Percentiles rank a stretch among this genome's conserved stretches.
Conservation (phyloP, 441 rosid genomes). For the Gossypium davidsonii region DNA sequence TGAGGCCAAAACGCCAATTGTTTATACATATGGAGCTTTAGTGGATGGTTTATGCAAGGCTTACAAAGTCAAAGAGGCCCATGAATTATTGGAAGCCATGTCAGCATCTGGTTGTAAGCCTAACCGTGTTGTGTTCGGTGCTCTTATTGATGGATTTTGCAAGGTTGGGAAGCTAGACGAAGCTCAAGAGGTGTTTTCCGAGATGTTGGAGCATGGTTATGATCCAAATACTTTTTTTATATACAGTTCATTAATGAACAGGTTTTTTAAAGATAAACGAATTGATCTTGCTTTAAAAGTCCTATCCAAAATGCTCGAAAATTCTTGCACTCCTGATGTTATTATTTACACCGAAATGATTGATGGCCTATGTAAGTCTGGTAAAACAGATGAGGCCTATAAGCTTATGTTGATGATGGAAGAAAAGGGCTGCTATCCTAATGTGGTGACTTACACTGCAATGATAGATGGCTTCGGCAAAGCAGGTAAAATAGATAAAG, state of each 20-base stretch:
- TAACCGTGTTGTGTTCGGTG: constrained; percentile 67
- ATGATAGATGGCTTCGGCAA: constrained; percentile 89
- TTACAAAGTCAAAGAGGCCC: constrained; percentile 73
- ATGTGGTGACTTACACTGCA: constrained; percentile 93
- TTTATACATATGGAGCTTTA: constrained; percentile 79
- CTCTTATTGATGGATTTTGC: constrained; percentile 88
- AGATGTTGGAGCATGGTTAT: constrained; percentile 66
- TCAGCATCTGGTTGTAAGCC: constrained; percentile 59
- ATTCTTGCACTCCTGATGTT: constrained; percentile 73
- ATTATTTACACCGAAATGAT: constrained; percentile 80
- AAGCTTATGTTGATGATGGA: constrained; percentile 91
- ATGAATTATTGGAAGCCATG: constrained; percentile 67
- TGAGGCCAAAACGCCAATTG: constrained; percentile 57
- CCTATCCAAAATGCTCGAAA: constrained; percentile 79
- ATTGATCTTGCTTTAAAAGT: constrained; percentile 76
- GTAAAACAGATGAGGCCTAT: constrained; percentile 75
- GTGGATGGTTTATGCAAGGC: constrained; percentile 85
- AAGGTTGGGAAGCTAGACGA: constrained; percentile 78
- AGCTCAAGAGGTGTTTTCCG: constrained; percentile 73
- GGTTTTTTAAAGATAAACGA: constrained; percentile 68
- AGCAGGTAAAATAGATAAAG: constrained; percentile 51
- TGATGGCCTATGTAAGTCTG: constrained; percentile 83
- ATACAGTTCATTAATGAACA: constrained; percentile 75
- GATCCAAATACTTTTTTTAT: constrained; percentile 56
- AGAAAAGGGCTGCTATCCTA: constrained; percentile 77